Evolutionary conservation across 495 filamentous ascomycete genomes (phyloP), one percentile per base, ranked within the genome.

Genomic region (Aspergillus bridgeri): DNA sequence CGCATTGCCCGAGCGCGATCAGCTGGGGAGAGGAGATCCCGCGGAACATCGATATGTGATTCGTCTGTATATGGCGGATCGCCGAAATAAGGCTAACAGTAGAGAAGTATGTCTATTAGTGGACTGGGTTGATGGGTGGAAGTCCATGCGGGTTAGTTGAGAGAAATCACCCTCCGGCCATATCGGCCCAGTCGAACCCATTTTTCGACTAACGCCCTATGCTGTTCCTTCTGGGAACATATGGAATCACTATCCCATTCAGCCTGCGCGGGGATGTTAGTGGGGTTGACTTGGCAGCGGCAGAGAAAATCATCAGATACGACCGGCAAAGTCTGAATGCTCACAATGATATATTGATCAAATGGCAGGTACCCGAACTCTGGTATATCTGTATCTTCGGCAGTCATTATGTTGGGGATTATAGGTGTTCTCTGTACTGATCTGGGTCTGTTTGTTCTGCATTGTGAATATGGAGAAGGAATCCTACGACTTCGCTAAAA

Each of bases 1-100:
- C 57, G 15, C 8, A 48, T 55, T 17, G 50, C 44, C 9, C 49
- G 18, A 3, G 51, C 45, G 51, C 60, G 56, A n/a, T 62, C 60
- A 15, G 17, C 13, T 15, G 13, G 9, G 13, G 43, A 7, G 43
- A 46, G 43, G 6, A 46, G 43, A 15, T 46, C 20, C 7, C n/a
- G 43, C 1, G 43, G 43, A 15, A 46, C n/a, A 21, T 18, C 20
- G n/a, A n/a, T n/a, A n/a, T n/a, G n/a, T n/a, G n/a, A n/a, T n/a
- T n/a, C n/a, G n/a, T n/a, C n/a, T n/a, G n/a, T n/a, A n/a, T n/a
- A n/a, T n/a, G 43, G 43, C 7, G 9, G 43, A 21, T 18, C 27
- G 6, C 6, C 6, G 27, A 29, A 7, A 29, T 1, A 29, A 29
- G 27, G 5, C 25, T 6, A 29, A 29, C 6, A 29, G 27, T 27